phyloP scores from a whole-genome alignment of 192 early-diverging fungal species.

The Gigaspora rosea region DNA sequence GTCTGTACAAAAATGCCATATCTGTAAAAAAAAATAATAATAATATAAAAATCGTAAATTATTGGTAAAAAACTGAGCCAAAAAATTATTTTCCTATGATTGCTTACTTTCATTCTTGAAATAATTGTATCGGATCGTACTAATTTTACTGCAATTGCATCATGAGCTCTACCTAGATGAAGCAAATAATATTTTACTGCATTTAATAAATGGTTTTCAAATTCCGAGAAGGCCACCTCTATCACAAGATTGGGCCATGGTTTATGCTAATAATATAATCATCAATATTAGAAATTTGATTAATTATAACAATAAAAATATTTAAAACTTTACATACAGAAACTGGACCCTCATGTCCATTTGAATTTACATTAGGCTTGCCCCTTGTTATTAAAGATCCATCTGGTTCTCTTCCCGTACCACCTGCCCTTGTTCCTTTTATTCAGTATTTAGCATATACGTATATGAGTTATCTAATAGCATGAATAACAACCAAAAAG shows the following conservation, averaged over 20 bases:
- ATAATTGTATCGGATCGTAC: not conserved
- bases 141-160: constrained; percentile 24
- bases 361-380: not conserved
- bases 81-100: constrained; percentile 8
- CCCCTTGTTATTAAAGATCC: not conserved
- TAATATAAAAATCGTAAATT: constrained; percentile 7
- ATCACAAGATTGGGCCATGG: constrained; percentile 19
- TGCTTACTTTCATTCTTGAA: constrained; percentile 18
- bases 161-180: constrained; percentile 9
- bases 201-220: constrained; percentile 2
- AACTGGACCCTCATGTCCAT: constrained; percentile 18
- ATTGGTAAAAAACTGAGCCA: not conserved
- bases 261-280: constrained; percentile 25
- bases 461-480: constrained; percentile 3
- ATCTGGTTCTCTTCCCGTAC: constrained; percentile 13
- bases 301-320: constrained; percentile 8
- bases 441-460: constrained; percentile 21
- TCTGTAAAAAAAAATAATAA: constrained; percentile 13
- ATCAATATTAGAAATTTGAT: constrained; percentile 14
- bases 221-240: constrained; percentile 9
- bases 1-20: constrained; percentile 25
- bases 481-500: not conserved
- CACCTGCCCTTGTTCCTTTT: constrained; percentile 4
- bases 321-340: constrained; percentile 25
- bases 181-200: constrained; percentile 27